A percentile compares a stretch with the other conserved stretches of the same genome.
Conservation (phyloP, 164 flowering plant species). For the Paratinospora sagittata region DNA sequence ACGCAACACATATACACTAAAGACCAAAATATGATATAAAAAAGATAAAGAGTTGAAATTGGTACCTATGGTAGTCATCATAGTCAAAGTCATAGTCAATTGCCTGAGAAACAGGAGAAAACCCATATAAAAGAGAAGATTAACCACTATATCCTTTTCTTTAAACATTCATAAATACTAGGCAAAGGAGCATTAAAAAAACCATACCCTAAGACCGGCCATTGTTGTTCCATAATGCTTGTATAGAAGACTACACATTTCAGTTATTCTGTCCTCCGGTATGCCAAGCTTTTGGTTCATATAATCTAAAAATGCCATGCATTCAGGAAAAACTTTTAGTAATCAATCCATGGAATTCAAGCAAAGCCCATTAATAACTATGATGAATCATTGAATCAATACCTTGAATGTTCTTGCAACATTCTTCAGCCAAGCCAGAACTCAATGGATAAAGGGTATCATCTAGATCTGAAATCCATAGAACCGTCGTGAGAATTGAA, state of each 20-base stretch:
- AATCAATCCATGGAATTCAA: neutral
- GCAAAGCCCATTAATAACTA: neutral
- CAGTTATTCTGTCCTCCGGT: constrained; percentile 45
- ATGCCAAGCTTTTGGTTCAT: constrained; percentile 70
- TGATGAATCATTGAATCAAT: neutral
- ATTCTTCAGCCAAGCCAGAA: constrained; percentile 49
- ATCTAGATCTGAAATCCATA: constrained; percentile 52
- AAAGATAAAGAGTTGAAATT: neutral
- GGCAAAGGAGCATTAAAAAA: neutral
- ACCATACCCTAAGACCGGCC: constrained; percentile 83
- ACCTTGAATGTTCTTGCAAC: constrained; percentile 67
- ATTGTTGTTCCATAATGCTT: constrained; percentile 82
- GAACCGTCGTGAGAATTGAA: neutral
- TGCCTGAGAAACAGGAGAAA: constrained; percentile 43
- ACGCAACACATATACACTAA: neutral
- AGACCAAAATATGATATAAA: neutral
- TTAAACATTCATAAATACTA: neutral
- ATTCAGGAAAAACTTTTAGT: neutral
- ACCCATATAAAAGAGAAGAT: neutral
- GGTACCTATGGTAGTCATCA: constrained; percentile 80
- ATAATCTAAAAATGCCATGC: constrained; percentile 34
- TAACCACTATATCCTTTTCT: neutral
- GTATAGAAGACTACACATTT: constrained; percentile 48
- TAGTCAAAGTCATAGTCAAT: constrained; percentile 69
- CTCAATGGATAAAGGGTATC: constrained; percentile 74